A percentile compares a stretch with the other conserved stretches of the same genome.
Conservation (phyloP, 768 basidiomycete genomes). For the Calvatia gigantea region DNA sequence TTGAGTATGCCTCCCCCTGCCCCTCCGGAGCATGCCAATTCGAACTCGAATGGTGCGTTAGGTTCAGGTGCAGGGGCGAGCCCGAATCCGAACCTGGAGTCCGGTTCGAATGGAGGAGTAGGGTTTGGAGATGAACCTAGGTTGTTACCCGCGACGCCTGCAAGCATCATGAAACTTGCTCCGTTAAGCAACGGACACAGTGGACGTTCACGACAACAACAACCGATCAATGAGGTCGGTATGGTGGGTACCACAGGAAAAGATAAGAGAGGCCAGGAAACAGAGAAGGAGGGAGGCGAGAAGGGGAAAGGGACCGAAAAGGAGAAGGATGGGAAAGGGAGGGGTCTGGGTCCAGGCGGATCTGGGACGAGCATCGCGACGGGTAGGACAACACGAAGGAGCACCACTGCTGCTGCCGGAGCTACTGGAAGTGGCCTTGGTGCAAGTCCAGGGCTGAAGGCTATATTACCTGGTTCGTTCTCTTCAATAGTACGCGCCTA, state of each 20-base stretch:
- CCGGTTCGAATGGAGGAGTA: background rate
- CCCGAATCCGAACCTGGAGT: background rate
- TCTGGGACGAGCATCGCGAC: slow-evolving; percentile 15
- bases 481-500: background rate
- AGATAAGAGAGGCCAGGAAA: background rate
- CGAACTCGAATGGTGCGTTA: background rate
- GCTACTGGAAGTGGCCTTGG: slow-evolving; percentile 21
- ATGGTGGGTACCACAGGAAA: background rate
- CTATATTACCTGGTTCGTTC: slow-evolving; percentile 64
- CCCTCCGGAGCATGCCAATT: slow-evolving; percentile 17
- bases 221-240: background rate
- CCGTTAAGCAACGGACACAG: slow-evolving; percentile 43
- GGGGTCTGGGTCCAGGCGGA: background rate
- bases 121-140: background rate
- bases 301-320: background rate
- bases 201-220: slow-evolving; percentile 1
- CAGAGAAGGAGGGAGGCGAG: background rate
- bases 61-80: background rate
- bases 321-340: slow-evolving; percentile 8
- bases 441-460: slow-evolving; percentile 60
- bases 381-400: slow-evolving; percentile 14
- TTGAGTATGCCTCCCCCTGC: slow-evolving; percentile 81
- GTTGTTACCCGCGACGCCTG: slow-evolving; percentile 81
- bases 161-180: slow-evolving; percentile 89
- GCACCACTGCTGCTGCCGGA: background rate